phyloP scores from a whole-genome alignment of 108 stramenopile species.

The Fistulifera pelliculosa region DNA sequence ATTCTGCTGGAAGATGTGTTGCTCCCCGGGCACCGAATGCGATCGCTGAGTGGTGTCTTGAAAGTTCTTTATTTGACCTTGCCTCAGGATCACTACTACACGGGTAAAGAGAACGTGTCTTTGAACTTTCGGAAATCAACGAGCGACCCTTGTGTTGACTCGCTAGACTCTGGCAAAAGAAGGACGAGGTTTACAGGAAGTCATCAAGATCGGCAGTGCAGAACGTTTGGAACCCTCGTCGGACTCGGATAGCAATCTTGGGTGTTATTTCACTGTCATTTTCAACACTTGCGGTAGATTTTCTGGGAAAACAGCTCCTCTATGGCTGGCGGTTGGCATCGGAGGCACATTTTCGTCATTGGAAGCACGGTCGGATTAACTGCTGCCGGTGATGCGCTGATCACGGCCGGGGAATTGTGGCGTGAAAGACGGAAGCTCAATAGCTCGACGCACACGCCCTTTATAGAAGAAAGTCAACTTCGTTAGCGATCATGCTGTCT shows the following conservation, averaged over 20 bases:
- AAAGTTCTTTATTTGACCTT: slow-evolving; percentile 25
- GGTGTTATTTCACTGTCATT: slow-evolving; percentile 25
- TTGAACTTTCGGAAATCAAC: slow-evolving; percentile 9
- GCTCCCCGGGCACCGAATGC: slow-evolving; percentile 32
- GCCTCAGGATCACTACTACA: slow-evolving; percentile 33
- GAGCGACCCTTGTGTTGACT: slow-evolving; percentile 17
- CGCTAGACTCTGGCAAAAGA: neutral
- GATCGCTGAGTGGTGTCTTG: slow-evolving; percentile 8
- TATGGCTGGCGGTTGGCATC: slow-evolving; percentile 37
- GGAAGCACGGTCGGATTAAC: slow-evolving; percentile 30
- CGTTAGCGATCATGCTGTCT: too few relatives aligned
- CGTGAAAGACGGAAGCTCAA: neutral
- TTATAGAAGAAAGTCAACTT: too few relatives aligned
- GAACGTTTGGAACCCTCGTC: neutral
- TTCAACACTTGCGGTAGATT: slow-evolving; percentile 25
- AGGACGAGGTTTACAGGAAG: neutral
- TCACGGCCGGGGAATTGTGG: neutral
- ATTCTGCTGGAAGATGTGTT: slow-evolving; percentile 45
- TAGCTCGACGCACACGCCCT: too few relatives aligned
- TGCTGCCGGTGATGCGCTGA: neutral
- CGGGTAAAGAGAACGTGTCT: slow-evolving; percentile 28
- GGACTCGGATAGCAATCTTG: slow-evolving; percentile 10
- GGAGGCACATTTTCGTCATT: slow-evolving; percentile 41
- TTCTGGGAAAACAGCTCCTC: slow-evolving; percentile 37
- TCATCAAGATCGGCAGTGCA: neutral